Percentiles rank a stretch among this genome's conserved stretches.
Evolutionary conservation across 208 protist genomes (phyloP).

Genomic region (Wallacemonas collosoma): DNA sequence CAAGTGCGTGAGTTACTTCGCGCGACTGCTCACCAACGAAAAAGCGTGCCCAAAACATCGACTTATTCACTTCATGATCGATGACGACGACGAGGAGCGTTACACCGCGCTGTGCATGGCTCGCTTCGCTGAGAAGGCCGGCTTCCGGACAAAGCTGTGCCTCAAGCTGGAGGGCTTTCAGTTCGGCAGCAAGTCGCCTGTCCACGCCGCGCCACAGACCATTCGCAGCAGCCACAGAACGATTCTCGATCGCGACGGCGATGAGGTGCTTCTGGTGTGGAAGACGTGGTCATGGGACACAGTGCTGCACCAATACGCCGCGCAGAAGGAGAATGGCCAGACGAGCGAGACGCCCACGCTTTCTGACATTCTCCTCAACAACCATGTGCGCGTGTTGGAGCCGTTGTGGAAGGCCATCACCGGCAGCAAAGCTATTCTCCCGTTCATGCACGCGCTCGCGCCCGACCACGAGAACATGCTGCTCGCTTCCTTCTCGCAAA

Average conservation of each 20-base stretch:
- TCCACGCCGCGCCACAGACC: conserved; percentile 22
- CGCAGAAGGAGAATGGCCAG: conserved; percentile 19
- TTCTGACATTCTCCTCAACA: conserved; percentile 77
- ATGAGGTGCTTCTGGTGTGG: conserved; percentile 79
- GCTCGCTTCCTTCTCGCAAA: conserved; percentile 52
- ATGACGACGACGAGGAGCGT: conserved; percentile 82
- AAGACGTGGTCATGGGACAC: conserved; percentile 91
- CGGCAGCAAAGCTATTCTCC: conserved; percentile 77
- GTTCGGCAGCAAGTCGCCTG: conserved; percentile 26
- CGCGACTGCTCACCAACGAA: conserved; percentile 38
- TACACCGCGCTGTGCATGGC: conserved; percentile 82
- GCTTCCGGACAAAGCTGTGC: conserved; percentile 72
- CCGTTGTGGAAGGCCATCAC: conserved; percentile 82
- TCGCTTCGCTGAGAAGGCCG: conserved; percentile 54
- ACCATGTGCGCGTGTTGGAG: conserved; percentile 71
- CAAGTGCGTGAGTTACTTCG: conserved; percentile 64
- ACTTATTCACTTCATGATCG: conserved; percentile 86
- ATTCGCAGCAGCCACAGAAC: conserved; percentile 32
- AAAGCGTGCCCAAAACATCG: conserved; percentile 47
- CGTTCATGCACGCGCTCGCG: conserved; percentile 68
- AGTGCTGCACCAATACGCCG: conserved; percentile 62
- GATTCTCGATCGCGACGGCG: conserved; percentile 69
- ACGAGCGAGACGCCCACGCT: conserved; percentile 40
- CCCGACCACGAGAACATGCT: conserved; percentile 72
- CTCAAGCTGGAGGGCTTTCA: conserved; percentile 58